Evolutionary conservation across 345 rosid species (phyloP), one percentile per base, ranked within the genome.

Genomic region (Populus davidiana): DNA sequence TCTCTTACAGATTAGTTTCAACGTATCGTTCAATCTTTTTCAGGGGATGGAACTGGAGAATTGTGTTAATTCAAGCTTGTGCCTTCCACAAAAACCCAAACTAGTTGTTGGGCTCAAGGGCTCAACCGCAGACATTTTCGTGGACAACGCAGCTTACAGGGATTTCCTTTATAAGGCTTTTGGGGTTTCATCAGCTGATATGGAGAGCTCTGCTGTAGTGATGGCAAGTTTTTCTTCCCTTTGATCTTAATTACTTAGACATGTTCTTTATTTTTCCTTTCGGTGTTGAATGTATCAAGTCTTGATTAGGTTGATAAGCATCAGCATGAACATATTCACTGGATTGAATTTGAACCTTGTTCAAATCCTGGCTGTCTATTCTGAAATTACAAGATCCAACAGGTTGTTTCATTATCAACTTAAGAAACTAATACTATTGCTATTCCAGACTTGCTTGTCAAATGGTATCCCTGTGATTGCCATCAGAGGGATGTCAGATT

Each of bases 171-270:
- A 50, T 67, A 27, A 79, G 35, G 67, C 65, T 39, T 88, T 87
- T 43, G 67, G 74, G 35, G 90, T 87, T 77, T 86, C 90, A 35
- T 84, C 91, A 1, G 75, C 79, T 0, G 90, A 90, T 11, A 87
- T 82, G 88, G 93, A 88, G 86, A 87, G 87, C 71, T 77, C 85
- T 80, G 88, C 89, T 21, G 89, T 86, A 36, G 87, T 81, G 16
- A 88, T 85, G 89, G 90, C 61, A 49, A 12, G 36, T 49, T 33
- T 14, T 10, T 25, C 54, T 36, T 67, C 8, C 43, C 43, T 39
- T 39, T 7, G 43, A 39, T 39, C 43, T 39, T 39, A 8, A 39
- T 39, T 39, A 39, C 43, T 39, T 39, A 39, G 8, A 39, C n/a
- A 5, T 70, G 31, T 74, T 16, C 2, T 13, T 38, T 8, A 29